Evolutionary conservation across 805 yeast genomes (phyloP).

Genomic region (Candida arabinofermentans): DNA sequence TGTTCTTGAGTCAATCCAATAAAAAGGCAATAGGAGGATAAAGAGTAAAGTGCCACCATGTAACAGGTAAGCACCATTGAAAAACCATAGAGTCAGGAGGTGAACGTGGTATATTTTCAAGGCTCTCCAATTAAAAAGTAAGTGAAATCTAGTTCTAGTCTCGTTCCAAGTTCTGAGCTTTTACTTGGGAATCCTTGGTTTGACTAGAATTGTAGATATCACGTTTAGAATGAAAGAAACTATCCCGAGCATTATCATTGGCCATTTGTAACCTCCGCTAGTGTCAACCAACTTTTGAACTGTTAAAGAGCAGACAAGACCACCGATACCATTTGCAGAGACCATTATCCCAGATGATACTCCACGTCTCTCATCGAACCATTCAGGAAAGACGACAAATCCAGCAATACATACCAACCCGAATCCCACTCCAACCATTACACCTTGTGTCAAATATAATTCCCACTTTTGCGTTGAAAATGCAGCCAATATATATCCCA

Average conservation of each 20-base stretch:
- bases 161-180: slow-evolving; percentile 14
- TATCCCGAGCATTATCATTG: slow-evolving; percentile 41
- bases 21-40: slow-evolving; percentile 44
- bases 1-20: slow-evolving; percentile 43
- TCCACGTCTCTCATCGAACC: slow-evolving; percentile 51
- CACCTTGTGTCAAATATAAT: slow-evolving; percentile 50
- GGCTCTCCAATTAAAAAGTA: slow-evolving; percentile 19
- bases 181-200: slow-evolving; percentile 35
- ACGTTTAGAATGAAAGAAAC: slow-evolving; percentile 34
- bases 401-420: slow-evolving; percentile 48
- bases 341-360: slow-evolving; percentile 37
- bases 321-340: slow-evolving; percentile 43
- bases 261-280: slow-evolving; percentile 41
- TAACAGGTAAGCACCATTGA: slow-evolving; percentile 39
- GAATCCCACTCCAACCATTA: slow-evolving; percentile 48
- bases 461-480: slow-evolving; percentile 47
- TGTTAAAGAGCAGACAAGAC: slow-evolving; percentile 35
- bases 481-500: slow-evolving; percentile 48
- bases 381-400: slow-evolving; percentile 47
- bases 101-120: slow-evolving; percentile 14
- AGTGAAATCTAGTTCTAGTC: slow-evolving; percentile 13
- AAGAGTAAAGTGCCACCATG: slow-evolving; percentile 41
- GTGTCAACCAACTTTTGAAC: slow-evolving; percentile 34
- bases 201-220: slow-evolving; percentile 40
- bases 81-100: slow-evolving; percentile 23